Evolutionary conservation across 2,329 filamentous ascomycete genomes (phyloP), one percentile per base, ranked within the genome.

Genomic region (Aspergillus alliaceus): DNA sequence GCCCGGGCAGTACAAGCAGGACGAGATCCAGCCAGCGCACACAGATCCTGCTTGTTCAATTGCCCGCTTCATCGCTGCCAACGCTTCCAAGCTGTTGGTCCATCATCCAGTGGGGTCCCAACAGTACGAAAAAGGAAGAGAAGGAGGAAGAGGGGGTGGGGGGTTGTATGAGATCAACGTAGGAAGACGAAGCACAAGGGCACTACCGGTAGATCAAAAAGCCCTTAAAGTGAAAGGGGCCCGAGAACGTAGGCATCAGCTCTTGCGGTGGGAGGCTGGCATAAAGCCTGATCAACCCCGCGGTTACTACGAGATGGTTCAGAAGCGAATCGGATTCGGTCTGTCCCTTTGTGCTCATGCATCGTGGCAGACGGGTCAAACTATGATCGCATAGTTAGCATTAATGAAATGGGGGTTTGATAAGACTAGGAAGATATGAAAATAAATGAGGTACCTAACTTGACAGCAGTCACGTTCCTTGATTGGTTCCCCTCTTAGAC

Each of bases 1-100:
- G 46, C 53, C 60, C 59, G 56, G 66, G 61, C 72, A 77, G 59
- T 66, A 68, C 60, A 72, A 71, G 66, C 73, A 77, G 63, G 72
- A 75, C 47, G 67, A 64, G 59, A 75, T 64, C 75, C 75, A 77
- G 63, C 68, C 69, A 63, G 66, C 71, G 64, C 76, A 70, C 59
- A 69, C 62, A 64, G 73, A 74, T 60, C 70, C 72, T 66, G 71
- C 73, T 69, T 72, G 73, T 66, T 73, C 70, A 54, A 72, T 65
- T 69, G 64, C 69, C 61, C 66, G 65, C 62, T 64, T 69, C 65
- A 72, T 74, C 51, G 70, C 72, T 70, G 61, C 70, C 68, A 67
- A 67, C 67, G 70, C 70, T 66, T 64, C 48, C 58, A 52, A 56
- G 51, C 59, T 56, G 53, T 59, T 60, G 65, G 60, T 65, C 68